Evolutionary conservation across 306 rosid species (phyloP).

Genomic region (Trifolium fragiferum): DNA sequence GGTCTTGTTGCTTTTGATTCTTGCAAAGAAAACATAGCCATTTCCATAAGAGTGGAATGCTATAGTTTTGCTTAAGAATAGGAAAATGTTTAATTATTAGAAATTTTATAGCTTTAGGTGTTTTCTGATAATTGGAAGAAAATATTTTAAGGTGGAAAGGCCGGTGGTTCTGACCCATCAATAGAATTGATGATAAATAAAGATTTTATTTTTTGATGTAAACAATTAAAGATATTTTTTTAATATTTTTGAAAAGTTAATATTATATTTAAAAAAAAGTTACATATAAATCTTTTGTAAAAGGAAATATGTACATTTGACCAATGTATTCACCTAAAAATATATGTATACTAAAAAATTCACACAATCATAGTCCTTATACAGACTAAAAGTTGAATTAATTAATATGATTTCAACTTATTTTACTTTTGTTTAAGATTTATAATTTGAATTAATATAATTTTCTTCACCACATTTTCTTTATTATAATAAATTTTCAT

Average conservation of each 20-base stretch:
- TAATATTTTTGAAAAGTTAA: too few relatives aligned
- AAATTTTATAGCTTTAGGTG: constrained; percentile 1
- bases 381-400: neutral
- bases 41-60: neutral
- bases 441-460: too few relatives aligned
- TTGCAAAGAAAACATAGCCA: neutral
- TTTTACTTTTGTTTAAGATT: too few relatives aligned
- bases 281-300: too few relatives aligned
- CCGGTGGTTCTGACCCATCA: neutral
- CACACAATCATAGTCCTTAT: neutral
- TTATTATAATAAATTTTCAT: neutral
- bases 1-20: neutral
- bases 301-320: too few relatives aligned
- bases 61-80: neutral
- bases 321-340: too few relatives aligned
- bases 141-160: neutral
- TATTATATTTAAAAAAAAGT: too few relatives aligned
- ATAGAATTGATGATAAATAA: neutral
- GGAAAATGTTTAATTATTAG: neutral
- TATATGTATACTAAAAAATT: neutral
- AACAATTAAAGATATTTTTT: neutral
- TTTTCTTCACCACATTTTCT: neutral
- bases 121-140: neutral
- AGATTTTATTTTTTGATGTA: neutral
- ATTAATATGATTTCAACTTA: neutral